These are phyloP conservation scores for Monosporascus sp. DNA, from an alignment of 2,329 filamentous ascomycete species.

Conservation along the genomic window DNA sequence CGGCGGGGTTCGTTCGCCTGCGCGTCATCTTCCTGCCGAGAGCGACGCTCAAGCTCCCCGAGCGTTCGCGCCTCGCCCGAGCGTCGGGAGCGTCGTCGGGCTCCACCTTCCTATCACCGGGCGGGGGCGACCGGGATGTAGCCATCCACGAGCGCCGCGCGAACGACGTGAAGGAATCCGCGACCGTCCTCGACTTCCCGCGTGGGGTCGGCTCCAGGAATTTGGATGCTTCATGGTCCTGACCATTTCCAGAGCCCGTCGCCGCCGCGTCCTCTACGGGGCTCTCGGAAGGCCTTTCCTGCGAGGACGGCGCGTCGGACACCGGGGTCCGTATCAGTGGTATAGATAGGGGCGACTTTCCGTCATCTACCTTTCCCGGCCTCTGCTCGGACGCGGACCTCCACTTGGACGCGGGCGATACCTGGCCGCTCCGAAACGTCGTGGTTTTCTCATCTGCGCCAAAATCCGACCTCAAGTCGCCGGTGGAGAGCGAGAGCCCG, in stretches of 20 bases:
- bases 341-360: constrained; percentile 42
- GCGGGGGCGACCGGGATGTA: constrained; percentile 44
- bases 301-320: constrained; percentile 37
- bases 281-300: constrained; percentile 11
- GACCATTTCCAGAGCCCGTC: constrained; percentile 1
- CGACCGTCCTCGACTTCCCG: constrained; percentile 33
- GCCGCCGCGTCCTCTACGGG: constrained; percentile 19
- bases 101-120: constrained; percentile 28
- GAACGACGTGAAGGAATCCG: constrained; percentile 45
- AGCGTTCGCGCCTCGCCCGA: constrained; percentile 17
- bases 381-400: constrained; percentile 21
- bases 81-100: constrained; percentile 15
- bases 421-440: constrained; percentile 13
- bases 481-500: constrained; percentile 34
- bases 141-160: constrained; percentile 48
- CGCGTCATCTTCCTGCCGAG: constrained; percentile 24
- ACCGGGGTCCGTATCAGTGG: constrained; percentile 48
- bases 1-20: constrained; percentile 25
- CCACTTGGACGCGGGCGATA: constrained; percentile 19
- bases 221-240: constrained; percentile 9
- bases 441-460: constrained; percentile 23
- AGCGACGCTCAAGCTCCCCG: constrained; percentile 25
- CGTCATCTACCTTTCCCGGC: constrained; percentile 30
- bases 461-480: constrained; percentile 13
- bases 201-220: constrained; percentile 23